Evolutionary conservation across 306 rosid species (phyloP), one percentile per base, ranked within the genome.

Genomic region (Carpinus fangiana): DNA sequence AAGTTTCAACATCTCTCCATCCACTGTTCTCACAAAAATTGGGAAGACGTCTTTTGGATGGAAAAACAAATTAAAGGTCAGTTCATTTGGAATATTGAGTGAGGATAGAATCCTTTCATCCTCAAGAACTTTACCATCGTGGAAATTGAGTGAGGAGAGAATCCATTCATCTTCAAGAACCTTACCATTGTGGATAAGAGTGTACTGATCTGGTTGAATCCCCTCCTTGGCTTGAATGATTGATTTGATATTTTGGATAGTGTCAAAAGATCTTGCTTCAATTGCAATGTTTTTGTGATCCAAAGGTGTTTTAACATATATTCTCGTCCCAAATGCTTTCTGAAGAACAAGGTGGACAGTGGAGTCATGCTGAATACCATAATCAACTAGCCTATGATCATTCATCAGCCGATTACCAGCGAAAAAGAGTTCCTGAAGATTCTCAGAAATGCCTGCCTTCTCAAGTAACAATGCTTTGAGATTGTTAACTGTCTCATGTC

Each of bases 91-190:
- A 38, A 72, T 18, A 23, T 23, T 23, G 26, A 23, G 26, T 23
- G 26, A 23, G 26, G 26, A 23, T 23, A 23, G 26, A 23, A 23
- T 23, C 26, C 26, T 23, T 23, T 23, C 26, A 23, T 23, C 26
- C 1, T 23, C 26, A 23, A 23, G 26, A 23, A 23, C 26, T 23
- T 23, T 23, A 23, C 26, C 26, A 23, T 23, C 1, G 26, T 23
- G 26, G 26, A 23, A 0, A 20, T 56, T 31, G 36, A 80, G 61
- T 1, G 79, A 73, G 26, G 43, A 73, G 36, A 80, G 26, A 12
- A 75, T 80, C 18, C 78, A 50, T 7, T 84, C 80, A 34, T 79
- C 82, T 23, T 84, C 76, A n/a, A 84, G 81, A 21, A 69, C 45
- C 28, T 80, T 28, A 36, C 84, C 84, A 46, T 45, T 56, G 34